phyloP scores from a whole-genome alignment of 352 stramenopile genomes.

The Globisporangium emineosum region DNA sequence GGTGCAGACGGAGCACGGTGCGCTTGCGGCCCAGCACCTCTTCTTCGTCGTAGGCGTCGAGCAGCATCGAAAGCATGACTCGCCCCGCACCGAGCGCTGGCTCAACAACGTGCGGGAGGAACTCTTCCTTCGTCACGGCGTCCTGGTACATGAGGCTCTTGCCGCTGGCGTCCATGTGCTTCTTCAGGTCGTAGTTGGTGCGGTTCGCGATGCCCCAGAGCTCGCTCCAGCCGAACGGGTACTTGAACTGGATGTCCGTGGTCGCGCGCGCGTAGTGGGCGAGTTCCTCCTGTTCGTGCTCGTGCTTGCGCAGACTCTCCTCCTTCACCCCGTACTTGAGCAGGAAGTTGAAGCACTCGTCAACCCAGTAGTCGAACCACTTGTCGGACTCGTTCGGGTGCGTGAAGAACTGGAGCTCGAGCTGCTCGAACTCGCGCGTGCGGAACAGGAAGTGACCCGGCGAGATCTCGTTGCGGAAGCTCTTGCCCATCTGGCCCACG shows the following conservation, averaged over 20 bases:
- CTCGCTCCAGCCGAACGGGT: conserved; percentile 96
- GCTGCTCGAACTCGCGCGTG: conserved; percentile 97
- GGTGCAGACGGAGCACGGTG: conserved; percentile 91
- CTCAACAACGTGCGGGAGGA: conserved; percentile 96
- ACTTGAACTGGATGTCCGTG: conserved; percentile 97
- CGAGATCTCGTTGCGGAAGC: conserved; percentile 98
- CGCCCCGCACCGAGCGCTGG: conserved; percentile 87
- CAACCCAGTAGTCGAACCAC: conserved; percentile 91
- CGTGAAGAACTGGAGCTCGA: conserved; percentile 91
- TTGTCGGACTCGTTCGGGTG: conserved; percentile 68
- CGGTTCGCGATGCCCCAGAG: conserved; percentile 96
- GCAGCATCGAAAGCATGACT: conserved; percentile 92
- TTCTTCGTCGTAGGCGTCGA: conserved; percentile 95
- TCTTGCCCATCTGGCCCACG: conserved; percentile 97
- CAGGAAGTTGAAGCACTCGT: conserved; percentile 89
- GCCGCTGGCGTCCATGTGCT: conserved; percentile 92
- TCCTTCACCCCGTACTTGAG: conserved; percentile 86
- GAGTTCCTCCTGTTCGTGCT: conserved; percentile 90
- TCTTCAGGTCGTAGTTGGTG: conserved; percentile 95
- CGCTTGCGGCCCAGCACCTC: conserved; percentile 81
- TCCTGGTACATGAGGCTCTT: conserved; percentile 86
- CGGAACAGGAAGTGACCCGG: conserved; percentile 97
- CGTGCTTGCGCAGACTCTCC: conserved; percentile 90
- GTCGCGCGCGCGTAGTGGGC: conserved; percentile 96
- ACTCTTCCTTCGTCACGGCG: conserved; percentile 72